Percentiles rank a stretch among this genome's conserved stretches.
phyloP scores from a whole-genome alignment of 108 stramenopile species.

The Skeletonema grethae region DNA sequence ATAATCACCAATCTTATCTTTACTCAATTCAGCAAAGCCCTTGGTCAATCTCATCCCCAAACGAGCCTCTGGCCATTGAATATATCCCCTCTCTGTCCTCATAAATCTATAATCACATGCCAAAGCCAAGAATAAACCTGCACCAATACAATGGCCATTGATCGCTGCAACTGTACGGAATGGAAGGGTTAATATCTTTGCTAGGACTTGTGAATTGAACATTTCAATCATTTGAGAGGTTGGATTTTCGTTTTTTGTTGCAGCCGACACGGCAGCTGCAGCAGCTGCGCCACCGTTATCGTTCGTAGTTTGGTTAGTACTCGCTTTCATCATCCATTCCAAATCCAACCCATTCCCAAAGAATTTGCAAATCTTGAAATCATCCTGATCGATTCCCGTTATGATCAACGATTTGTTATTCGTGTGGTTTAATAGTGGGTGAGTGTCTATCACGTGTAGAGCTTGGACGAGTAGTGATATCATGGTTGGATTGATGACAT shows the following conservation, averaged over 20 bases:
- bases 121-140: constrained; percentile 63
- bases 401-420: constrained; percentile 42
- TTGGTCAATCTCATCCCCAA: constrained; percentile 64
- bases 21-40: constrained; percentile 68
- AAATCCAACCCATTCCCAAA: constrained; percentile 70
- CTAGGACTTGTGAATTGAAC: constrained; percentile 46
- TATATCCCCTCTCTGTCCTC: constrained; percentile 56
- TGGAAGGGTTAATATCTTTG: constrained; percentile 52
- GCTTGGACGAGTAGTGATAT: constrained; percentile 26
- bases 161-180: constrained; percentile 66
- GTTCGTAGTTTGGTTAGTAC: constrained; percentile 2
- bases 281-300: background rate
- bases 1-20: constrained; percentile 52
- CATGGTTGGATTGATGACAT: constrained; percentile 45
- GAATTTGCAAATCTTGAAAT: constrained; percentile 45
- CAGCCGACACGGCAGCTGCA: constrained; percentile 1
- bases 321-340: constrained; percentile 47
- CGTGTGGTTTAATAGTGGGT: constrained; percentile 22
- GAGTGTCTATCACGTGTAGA: constrained; percentile 35
- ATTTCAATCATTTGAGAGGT: constrained; percentile 44
- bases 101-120: constrained; percentile 70
- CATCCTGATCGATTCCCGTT: constrained; percentile 21
- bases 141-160: constrained; percentile 73
- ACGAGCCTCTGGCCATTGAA: constrained; percentile 64
- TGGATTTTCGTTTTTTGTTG: background rate